Percentiles rank a stretch among this genome's conserved stretches.
Evolutionary conservation across 2,329 filamentous ascomycete species (phyloP).

Genomic region (Paramyrothecium sp.): DNA sequence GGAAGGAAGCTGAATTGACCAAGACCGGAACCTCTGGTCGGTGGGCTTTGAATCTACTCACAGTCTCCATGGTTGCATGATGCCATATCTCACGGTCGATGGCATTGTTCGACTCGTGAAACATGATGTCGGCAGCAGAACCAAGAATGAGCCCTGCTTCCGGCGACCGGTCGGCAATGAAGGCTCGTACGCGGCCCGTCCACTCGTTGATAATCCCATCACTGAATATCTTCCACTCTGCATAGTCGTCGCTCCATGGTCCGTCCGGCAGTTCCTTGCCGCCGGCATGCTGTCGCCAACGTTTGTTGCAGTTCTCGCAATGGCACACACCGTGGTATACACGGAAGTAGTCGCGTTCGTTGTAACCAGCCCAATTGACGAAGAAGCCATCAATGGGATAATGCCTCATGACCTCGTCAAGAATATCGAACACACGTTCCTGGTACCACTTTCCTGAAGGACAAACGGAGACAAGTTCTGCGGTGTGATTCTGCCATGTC

Average conservation of each 20-base stretch:
- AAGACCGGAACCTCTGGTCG: conserved; percentile 11
- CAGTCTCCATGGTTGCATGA: conserved; percentile 10
- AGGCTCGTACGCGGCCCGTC: conserved; percentile 9
- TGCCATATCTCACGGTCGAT: conserved; percentile 13
- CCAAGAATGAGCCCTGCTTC: conserved; percentile 12
- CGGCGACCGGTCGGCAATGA: conserved; percentile 9
- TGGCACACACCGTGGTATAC: conserved; percentile 14
- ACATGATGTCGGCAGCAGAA: conserved; percentile 7
- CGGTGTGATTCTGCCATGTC: conserved; percentile 11
- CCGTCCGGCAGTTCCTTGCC: conserved; percentile 6
- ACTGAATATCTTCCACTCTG: conserved; percentile 10
- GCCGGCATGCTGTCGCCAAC: conserved; percentile 9
- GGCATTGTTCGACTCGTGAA: conserved; percentile 14
- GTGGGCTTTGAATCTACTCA: conserved; percentile 7
- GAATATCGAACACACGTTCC: conserved; percentile 11
- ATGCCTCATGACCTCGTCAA: conserved; percentile 11
- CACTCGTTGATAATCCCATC: conserved; percentile 10
- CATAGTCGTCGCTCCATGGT: conserved; percentile 6
- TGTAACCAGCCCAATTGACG: conserved; percentile 14
- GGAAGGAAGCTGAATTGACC: conserved; percentile 10
- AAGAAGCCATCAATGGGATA: conserved; percentile 15
- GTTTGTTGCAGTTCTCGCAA: conserved; percentile 7
- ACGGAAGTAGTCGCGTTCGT: conserved; percentile 13
- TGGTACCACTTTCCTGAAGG: conserved; percentile 13
- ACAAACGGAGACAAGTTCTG: conserved; percentile 11